A percentile compares a stretch with the other conserved stretches of the same genome.
phyloP scores from a whole-genome alignment of 179 eudicot species.

The Heliamphora pulchella region DNA sequence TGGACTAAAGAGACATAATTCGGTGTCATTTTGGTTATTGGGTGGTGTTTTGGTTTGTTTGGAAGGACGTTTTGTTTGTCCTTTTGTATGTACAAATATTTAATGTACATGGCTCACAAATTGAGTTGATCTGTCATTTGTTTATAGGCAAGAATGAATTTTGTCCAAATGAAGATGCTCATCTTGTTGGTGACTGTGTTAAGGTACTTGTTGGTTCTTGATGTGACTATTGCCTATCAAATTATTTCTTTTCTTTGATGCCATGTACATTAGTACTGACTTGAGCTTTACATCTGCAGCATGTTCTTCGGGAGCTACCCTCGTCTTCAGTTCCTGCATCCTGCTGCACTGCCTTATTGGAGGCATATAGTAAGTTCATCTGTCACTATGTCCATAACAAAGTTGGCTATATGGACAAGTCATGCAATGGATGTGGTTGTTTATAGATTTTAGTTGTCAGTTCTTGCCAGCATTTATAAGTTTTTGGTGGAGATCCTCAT shows the following conservation, averaged over 20 bases:
- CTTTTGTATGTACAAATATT: background rate
- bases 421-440: too few species aligned
- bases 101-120: background rate
- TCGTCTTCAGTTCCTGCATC: conserved; percentile 99
- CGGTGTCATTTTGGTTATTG: too few species aligned
- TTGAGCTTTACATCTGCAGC: conserved; percentile 45
- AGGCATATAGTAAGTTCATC: conserved; percentile 83
- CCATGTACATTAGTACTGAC: background rate
- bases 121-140: conserved; percentile 3
- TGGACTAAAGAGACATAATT: too few species aligned
- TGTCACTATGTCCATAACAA: conserved; percentile 1
- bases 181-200: conserved; percentile 94
- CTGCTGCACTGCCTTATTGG: conserved; percentile 91
- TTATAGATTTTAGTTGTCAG: background rate
- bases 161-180: conserved; percentile 88
- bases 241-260: background rate
- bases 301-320: conserved; percentile 94
- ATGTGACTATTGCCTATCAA: background rate
- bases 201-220: conserved; percentile 45
- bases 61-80: background rate
- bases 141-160: conserved; percentile 81
- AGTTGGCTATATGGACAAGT: background rate
- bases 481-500: background rate
- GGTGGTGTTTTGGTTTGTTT: too few species aligned
- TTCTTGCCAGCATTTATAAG: background rate